Evolutionary conservation across 2,329 filamentous ascomycete species (phyloP).

Genomic region (Fusarium miscanthi): DNA sequence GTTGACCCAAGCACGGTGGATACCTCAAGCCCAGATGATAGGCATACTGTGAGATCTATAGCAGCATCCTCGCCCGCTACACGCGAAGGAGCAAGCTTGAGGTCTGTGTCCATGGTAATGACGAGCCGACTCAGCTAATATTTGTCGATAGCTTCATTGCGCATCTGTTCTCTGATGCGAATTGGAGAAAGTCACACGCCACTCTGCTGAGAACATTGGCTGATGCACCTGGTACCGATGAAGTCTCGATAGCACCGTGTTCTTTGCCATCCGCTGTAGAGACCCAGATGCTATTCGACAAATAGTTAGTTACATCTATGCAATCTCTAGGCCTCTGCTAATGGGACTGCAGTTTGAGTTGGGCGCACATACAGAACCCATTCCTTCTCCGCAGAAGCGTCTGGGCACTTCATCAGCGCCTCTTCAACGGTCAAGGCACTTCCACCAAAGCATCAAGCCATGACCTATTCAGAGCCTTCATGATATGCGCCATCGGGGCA

Average conservation of each 20-base stretch:
- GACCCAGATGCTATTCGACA: constrained; percentile 4
- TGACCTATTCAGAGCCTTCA: constrained; percentile 28
- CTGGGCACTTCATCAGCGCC: constrained; percentile 16
- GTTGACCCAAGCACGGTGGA: not conserved
- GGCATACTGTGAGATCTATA: constrained; percentile 9
- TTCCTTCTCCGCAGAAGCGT: constrained; percentile 15
- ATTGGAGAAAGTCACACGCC: constrained; percentile 23
- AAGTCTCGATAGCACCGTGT: constrained; percentile 3
- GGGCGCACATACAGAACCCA: constrained; percentile 21
- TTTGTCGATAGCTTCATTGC: constrained; percentile 13
- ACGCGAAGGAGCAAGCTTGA: constrained; percentile 14
- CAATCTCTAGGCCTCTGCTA: fast-evolving
- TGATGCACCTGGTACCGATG: not conserved
- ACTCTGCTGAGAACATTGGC: constrained; percentile 5
- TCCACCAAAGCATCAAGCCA: not conserved
- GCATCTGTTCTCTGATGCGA: not conserved
- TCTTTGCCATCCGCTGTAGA: constrained; percentile 1
- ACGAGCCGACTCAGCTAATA: not conserved
- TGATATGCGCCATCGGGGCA: constrained; percentile 28
- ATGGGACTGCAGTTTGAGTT: not conserved
- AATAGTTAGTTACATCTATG: constrained; percentile 1
- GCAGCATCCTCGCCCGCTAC: constrained; percentile 17
- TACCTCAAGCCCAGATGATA: constrained; percentile 14
- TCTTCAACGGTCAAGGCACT: not conserved
- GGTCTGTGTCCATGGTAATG: not conserved